These are phyloP conservation scores for Nematodospora anomalae DNA, from an alignment of 1,139 yeast species.

Conservation along the genomic window DNA sequence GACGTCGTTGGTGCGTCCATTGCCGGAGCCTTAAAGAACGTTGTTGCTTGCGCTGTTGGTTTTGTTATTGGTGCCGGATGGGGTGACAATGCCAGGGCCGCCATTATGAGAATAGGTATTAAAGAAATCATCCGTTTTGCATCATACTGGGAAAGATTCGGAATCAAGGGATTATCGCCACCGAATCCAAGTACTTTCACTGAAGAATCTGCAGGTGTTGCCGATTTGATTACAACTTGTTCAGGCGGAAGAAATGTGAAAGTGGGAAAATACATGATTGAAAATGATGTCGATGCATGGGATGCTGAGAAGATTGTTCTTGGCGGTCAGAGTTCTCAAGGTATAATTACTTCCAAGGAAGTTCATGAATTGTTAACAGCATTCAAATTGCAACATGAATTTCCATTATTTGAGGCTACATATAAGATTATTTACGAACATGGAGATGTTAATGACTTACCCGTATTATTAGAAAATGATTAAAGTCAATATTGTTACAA, in stretches of 20 bases:
- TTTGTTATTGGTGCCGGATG: slow-evolving; percentile 95
- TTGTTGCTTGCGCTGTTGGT: slow-evolving; percentile 91
- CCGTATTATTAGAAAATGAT: slow-evolving; percentile 52
- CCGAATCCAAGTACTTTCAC: slow-evolving; percentile 78
- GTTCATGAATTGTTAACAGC: slow-evolving; percentile 78
- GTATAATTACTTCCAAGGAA: slow-evolving; percentile 84
- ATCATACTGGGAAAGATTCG: slow-evolving; percentile 59
- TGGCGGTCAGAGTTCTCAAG: slow-evolving; percentile 95
- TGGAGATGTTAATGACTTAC: slow-evolving; percentile 63
- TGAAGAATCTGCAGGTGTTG: slow-evolving; percentile 93
- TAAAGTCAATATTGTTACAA: too few species aligned
- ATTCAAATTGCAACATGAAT: slow-evolving; percentile 62
- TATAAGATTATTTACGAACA: slow-evolving; percentile 77
- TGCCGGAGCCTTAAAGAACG: slow-evolving; percentile 94
- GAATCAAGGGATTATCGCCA: slow-evolving; percentile 66
- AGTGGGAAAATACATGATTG: slow-evolving; percentile 79
- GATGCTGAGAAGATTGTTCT: slow-evolving; percentile 80
- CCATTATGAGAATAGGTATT: slow-evolving; percentile 91
- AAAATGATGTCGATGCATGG: slow-evolving; percentile 66
- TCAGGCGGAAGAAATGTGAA: slow-evolving; percentile 94
- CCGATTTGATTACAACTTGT: slow-evolving; percentile 94
- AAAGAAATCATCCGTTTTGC: slow-evolving; percentile 72
- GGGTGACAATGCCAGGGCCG: slow-evolving; percentile 98
- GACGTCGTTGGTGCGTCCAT: slow-evolving; percentile 94
- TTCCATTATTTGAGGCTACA: slow-evolving; percentile 86